Conservation (phyloP, 169 alveolate species). For the Plasmodium berghei region DNA sequence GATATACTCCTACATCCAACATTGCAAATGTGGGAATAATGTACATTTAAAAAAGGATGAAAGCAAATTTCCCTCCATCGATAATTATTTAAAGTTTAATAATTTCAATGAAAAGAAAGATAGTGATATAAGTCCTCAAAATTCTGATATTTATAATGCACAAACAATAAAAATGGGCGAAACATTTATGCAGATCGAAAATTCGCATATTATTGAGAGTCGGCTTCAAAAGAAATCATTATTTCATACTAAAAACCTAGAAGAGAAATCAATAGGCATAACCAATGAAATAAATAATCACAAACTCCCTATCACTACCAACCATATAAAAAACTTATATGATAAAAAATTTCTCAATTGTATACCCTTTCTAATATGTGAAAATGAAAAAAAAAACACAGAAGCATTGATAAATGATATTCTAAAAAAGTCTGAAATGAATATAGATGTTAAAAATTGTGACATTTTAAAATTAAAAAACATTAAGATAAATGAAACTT, state of each 20-base stretch:
- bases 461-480: constrained; percentile 14
- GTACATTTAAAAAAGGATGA: constrained; percentile 2
- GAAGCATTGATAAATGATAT: constrained; percentile 5
- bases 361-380: no score
- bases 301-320: not conserved
- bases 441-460: not conserved
- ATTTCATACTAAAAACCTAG: not conserved
- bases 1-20: constrained; percentile 34
- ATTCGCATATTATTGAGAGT: not conserved
- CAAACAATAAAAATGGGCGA: not conserved
- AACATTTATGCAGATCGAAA: not conserved
- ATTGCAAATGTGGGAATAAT: not conserved
- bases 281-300: not conserved
- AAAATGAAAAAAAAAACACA: constrained; percentile 1
- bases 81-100: not conserved
- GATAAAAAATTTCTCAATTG: no score
- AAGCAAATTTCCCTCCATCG: not conserved
- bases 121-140: not conserved
- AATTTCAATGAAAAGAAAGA: not conserved
- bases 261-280: not conserved
- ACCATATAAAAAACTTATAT: not conserved
- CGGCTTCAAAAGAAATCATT: not conserved
- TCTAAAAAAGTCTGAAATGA: not conserved
- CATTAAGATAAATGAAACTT: constrained; percentile 17
- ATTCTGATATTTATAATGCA: not conserved